Conservation (phyloP, 768 basidiomycete species). For the Pleurotus ostreatus region DNA sequence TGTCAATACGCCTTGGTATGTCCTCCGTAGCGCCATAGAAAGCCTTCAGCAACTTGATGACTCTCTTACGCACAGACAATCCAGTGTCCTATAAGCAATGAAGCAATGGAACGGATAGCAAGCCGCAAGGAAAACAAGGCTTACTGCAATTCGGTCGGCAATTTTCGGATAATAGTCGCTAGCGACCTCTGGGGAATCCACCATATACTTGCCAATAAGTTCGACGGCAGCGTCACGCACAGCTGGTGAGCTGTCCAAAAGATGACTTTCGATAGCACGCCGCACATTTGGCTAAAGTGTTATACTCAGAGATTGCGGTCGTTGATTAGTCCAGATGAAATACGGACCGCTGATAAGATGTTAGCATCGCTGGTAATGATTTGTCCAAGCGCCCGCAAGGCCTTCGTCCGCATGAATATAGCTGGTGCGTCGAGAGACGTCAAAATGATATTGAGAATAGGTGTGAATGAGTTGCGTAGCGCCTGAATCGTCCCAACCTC, state of each 20-base stretch:
- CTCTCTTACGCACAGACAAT: slow-evolving; percentile 88
- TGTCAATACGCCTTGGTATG: slow-evolving; percentile 63
- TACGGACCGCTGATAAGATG: slow-evolving; percentile 68
- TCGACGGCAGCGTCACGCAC: slow-evolving; percentile 98
- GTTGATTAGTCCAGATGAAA: background rate
- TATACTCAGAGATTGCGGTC: background rate
- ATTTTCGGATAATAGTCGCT: slow-evolving; percentile 87
- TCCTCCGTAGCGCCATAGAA: slow-evolving; percentile 70
- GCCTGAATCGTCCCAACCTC: slow-evolving; percentile 75
- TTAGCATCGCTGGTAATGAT: slow-evolving; percentile 87
- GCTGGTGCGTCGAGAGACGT: slow-evolving; percentile 77
- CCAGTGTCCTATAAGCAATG: slow-evolving; percentile 75
- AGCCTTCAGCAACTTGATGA: slow-evolving; percentile 88
- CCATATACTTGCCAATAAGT: slow-evolving; percentile 95
- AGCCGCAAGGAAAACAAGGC: slow-evolving; percentile 13
- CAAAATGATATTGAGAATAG: slow-evolving; percentile 77
- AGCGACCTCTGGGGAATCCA: slow-evolving; percentile 84
- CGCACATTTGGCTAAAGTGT: slow-evolving; percentile 66
- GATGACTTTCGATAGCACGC: slow-evolving; percentile 81
- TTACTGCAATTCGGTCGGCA: slow-evolving; percentile 85
- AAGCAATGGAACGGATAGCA: background rate
- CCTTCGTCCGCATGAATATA: slow-evolving; percentile 94
- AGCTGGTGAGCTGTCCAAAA: slow-evolving; percentile 87
- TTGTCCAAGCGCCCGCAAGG: slow-evolving; percentile 82
- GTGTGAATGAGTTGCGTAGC: slow-evolving; percentile 76